Evolutionary conservation across 140 eudicot species (phyloP).

Genomic region (Cichorium intybus): DNA sequence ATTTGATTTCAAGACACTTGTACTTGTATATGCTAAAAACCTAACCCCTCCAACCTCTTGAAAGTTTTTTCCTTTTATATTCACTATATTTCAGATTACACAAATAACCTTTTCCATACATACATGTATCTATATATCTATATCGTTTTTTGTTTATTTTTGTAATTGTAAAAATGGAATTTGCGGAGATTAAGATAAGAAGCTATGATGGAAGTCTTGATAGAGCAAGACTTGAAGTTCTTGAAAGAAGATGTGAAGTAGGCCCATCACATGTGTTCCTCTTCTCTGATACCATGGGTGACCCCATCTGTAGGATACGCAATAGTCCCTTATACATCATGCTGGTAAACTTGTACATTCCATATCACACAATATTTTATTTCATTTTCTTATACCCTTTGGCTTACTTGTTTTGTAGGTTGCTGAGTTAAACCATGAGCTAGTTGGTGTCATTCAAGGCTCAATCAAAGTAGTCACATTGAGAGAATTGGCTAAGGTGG

Average conservation of each 20-base stretch:
- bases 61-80: not conserved
- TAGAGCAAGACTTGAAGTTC: constrained; percentile 48
- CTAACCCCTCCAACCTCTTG: constrained; percentile 22
- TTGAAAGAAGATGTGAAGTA: constrained; percentile 67
- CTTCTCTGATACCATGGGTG: constrained; percentile 64
- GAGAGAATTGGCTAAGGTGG: constrained; percentile 45
- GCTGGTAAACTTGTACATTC: constrained; percentile 48
- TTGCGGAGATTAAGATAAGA: constrained; percentile 45
- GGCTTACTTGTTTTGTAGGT: constrained; percentile 29
- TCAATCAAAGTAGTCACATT: constrained; percentile 49
- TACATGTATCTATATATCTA: not conserved
- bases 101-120: constrained; percentile 2
- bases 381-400: not conserved
- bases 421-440: constrained; percentile 57
- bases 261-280: constrained; percentile 52
- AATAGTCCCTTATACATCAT: constrained; percentile 56
- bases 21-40: constrained; percentile 26
- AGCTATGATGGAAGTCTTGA: constrained; percentile 43
- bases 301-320: constrained; percentile 66
- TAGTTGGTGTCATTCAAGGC: constrained; percentile 61
- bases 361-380: not conserved
- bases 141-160: constrained; percentile 8
- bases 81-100: constrained; percentile 10
- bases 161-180: constrained; percentile 34
- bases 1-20: constrained; percentile 39